Evolutionary conservation across 2,329 filamentous ascomycete species (phyloP).

Genomic region (Macroventuria anomochaeta): DNA sequence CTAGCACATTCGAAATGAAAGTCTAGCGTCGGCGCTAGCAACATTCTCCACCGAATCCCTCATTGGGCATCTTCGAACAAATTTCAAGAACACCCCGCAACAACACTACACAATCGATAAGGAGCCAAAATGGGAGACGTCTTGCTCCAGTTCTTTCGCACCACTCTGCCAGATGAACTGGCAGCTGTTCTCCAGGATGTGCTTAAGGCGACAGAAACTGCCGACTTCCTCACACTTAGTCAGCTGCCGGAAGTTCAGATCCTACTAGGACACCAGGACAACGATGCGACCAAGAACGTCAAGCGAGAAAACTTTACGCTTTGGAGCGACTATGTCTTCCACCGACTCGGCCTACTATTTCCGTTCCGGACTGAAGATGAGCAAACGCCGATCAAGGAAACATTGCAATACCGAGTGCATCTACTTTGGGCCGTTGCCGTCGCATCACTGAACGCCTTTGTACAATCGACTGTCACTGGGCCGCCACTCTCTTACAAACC

Average conservation of each 20-base stretch:
- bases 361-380: constrained; percentile 38
- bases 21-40: constrained; percentile 34
- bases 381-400: constrained; percentile 35
- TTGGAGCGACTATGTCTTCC: constrained; percentile 57
- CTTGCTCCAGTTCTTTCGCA: constrained; percentile 51
- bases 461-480: constrained; percentile 88
- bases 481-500: constrained; percentile 72
- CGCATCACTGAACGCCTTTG: constrained; percentile 76
- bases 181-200: constrained; percentile 46
- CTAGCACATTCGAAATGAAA: constrained; percentile 23
- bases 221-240: constrained; percentile 52
- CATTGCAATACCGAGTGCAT: constrained; percentile 49
- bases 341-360: constrained; percentile 50
- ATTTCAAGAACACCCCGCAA: constrained; percentile 30
- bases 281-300: constrained; percentile 40
- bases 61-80: constrained; percentile 32
- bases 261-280: constrained; percentile 51
- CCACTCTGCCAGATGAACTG: constrained; percentile 52
- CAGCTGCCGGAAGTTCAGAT: constrained; percentile 48
- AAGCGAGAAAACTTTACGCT: constrained; percentile 42
- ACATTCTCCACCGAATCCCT: constrained; percentile 39
- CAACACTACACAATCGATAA: constrained; percentile 20
- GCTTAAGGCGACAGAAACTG: constrained; percentile 50
- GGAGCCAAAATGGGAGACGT: constrained; percentile 51
- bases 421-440: constrained; percentile 65